Evolutionary conservation across 345 rosid genomes (phyloP).

Genomic region (Camelina sativa): DNA sequence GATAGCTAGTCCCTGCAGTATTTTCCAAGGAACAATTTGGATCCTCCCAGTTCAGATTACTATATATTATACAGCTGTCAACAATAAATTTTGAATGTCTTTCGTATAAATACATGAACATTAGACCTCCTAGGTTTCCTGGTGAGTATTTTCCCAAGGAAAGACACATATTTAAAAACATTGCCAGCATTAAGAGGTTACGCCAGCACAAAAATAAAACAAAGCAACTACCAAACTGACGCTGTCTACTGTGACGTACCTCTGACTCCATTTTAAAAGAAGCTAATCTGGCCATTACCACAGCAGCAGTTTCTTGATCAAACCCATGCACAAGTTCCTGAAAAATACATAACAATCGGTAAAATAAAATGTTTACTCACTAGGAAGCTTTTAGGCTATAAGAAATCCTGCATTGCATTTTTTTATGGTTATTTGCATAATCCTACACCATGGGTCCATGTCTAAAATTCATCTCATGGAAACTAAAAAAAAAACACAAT

Average conservation of each 20-base stretch:
- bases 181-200: not conserved
- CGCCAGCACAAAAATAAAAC: not conserved
- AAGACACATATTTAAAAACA: not conserved
- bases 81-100: not conserved
- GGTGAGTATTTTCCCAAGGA: not conserved
- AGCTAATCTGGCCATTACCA: constrained; percentile 78
- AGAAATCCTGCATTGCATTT: not conserved
- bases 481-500: no score
- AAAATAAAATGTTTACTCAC: not conserved
- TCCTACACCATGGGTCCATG: no score
- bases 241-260: constrained; percentile 47
- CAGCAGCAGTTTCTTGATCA: constrained; percentile 92
- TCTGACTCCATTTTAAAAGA: constrained; percentile 87
- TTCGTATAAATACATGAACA: constrained; percentile 2
- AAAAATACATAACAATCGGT: not conserved
- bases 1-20: not conserved
- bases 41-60: constrained; percentile 7
- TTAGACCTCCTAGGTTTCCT: not conserved
- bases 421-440: not conserved
- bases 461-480: no score
- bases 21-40: not conserved
- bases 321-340: constrained; percentile 84
- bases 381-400: not conserved
- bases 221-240: not conserved
- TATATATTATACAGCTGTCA: not conserved